Conservation (phyloP, 2,329 filamentous ascomycete genomes). For the Coleophoma crateriformis region DNA sequence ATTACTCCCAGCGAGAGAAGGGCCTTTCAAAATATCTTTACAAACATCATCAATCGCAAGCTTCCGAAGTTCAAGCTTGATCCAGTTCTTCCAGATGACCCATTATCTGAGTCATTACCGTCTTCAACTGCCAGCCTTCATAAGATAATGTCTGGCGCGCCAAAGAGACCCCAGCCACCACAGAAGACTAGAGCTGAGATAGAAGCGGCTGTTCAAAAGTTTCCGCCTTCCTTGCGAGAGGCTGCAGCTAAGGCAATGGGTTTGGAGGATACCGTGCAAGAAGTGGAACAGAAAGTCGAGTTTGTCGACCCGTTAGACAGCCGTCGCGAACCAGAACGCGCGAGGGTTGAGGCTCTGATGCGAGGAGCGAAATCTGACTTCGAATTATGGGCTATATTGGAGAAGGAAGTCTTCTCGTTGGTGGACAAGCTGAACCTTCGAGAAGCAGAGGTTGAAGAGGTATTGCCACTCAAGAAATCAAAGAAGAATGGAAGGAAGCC, state of each 20-base stretch:
- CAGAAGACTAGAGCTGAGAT: slow-evolving; percentile 6
- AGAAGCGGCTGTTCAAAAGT: slow-evolving; percentile 16
- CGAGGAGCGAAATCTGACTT: slow-evolving; percentile 50
- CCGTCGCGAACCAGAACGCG: slow-evolving; percentile 37
- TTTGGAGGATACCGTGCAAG: slow-evolving; percentile 6
- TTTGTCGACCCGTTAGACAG: slow-evolving; percentile 11
- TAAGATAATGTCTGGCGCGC: too few relatives aligned
- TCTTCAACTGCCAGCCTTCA: too few relatives aligned
- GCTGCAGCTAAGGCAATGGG: slow-evolving; percentile 25
- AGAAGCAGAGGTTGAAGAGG: slow-evolving; percentile 11
- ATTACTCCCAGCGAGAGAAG: slow-evolving; percentile 50
- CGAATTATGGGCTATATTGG: slow-evolving; percentile 62
- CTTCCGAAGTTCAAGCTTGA: neutral
- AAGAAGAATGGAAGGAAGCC: slow-evolving; percentile 5
- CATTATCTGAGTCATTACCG: too few relatives aligned
- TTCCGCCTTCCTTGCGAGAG: slow-evolving; percentile 22
- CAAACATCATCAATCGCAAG: slow-evolving; percentile 40
- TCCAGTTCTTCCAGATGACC: slow-evolving; percentile 3
- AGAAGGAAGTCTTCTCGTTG: slow-evolving; percentile 60
- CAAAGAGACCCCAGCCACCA: too few relatives aligned
- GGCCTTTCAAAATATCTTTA: slow-evolving; percentile 50
- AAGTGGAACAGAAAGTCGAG: slow-evolving; percentile 4
- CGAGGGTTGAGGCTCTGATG: slow-evolving; percentile 49
- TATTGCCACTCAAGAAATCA: neutral
- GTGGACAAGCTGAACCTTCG: slow-evolving; percentile 50